A percentile compares a stretch with the other conserved stretches of the same genome.
Evolutionary conservation across 495 filamentous ascomycete species (phyloP).

Genomic region (Opeltia flavorubescens): DNA sequence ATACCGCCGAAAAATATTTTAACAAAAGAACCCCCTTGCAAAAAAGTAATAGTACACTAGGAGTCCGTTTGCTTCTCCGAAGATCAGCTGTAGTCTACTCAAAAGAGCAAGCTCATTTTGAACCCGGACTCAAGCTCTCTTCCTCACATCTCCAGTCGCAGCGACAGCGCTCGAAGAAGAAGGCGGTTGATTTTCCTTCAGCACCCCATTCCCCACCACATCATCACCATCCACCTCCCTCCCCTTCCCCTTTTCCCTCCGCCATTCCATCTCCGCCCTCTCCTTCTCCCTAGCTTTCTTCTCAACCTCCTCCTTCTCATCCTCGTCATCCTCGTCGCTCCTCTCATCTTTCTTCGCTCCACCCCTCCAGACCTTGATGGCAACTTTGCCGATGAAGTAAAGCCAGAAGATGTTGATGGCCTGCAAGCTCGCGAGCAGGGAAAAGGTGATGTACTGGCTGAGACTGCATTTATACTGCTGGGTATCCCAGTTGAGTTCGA

Average conservation of each 20-base stretch:
- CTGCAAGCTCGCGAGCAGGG: conserved; percentile 58
- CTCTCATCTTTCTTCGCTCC: conserved; percentile 38
- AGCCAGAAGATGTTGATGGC: conserved; percentile 80
- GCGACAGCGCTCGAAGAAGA: too few species aligned
- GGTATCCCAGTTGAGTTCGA: conserved; percentile 71
- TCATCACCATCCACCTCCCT: neutral
- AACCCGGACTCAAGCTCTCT: neutral
- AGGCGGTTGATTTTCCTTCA: too few species aligned
- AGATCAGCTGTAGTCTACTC: too few species aligned
- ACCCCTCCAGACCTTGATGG: conserved; percentile 41
- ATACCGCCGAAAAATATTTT: too few species aligned
- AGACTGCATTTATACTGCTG: conserved; percentile 73
- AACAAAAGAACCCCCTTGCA: too few species aligned
- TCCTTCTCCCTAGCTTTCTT: too few species aligned
- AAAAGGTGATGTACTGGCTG: conserved; percentile 58
- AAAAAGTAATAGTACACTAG: too few species aligned
- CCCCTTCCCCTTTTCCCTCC: conserved; percentile 1
- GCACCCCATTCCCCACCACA: neutral
- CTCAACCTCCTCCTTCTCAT: conserved; percentile 29
- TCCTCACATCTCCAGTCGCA: neutral
- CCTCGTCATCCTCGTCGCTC: conserved; percentile 47
- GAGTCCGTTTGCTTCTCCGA: too few species aligned
- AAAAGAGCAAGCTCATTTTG: too few species aligned
- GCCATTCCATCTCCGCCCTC: conserved; percentile 1
- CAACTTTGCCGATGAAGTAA: conserved; percentile 64